Evolutionary conservation across 2,329 filamentous ascomycete species (phyloP).

Genomic region (Microdochium bolleyi): DNA sequence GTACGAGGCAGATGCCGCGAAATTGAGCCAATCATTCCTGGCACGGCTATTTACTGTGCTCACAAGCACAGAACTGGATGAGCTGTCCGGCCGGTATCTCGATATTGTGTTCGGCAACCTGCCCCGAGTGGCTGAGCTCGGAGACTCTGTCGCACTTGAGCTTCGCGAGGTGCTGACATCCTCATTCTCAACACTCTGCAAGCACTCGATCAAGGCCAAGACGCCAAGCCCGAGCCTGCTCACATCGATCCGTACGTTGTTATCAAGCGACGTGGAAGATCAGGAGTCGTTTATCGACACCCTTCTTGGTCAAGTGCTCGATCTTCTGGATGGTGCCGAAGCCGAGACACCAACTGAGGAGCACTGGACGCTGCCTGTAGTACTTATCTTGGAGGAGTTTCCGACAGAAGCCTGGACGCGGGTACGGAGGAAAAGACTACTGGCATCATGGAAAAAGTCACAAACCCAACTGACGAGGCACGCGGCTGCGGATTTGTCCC

Average conservation of each 20-base stretch:
- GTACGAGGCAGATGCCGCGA: constrained; percentile 13
- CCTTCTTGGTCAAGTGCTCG: constrained; percentile 15
- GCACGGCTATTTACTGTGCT: constrained; percentile 11
- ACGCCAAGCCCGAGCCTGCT: neutral
- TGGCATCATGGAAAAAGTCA: constrained; percentile 21
- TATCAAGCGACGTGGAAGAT: constrained; percentile 11
- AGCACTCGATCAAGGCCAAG: constrained; percentile 1
- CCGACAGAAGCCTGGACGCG: constrained; percentile 17
- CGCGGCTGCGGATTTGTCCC: constrained; percentile 11
- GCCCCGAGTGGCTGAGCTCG: constrained; percentile 14
- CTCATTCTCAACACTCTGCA: constrained; percentile 11
- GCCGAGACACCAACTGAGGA: constrained; percentile 14
- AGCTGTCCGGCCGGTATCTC: constrained; percentile 9
- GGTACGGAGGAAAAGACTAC: constrained; percentile 20
- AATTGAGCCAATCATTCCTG: constrained; percentile 13
- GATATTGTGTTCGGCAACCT: constrained; percentile 15
- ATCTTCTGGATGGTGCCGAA: constrained; percentile 12
- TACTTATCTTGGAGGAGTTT: constrained; percentile 15
- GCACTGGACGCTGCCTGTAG: constrained; percentile 9
- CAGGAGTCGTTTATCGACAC: constrained; percentile 16
- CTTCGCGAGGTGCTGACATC: constrained; percentile 12
- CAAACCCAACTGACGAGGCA: constrained; percentile 10
- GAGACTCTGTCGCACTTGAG: constrained; percentile 8
- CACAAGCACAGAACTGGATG: constrained; percentile 5
- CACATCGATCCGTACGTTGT: neutral